Conservation (phyloP, 1,139 yeast species). For the Suhomyces bribrorum region DNA sequence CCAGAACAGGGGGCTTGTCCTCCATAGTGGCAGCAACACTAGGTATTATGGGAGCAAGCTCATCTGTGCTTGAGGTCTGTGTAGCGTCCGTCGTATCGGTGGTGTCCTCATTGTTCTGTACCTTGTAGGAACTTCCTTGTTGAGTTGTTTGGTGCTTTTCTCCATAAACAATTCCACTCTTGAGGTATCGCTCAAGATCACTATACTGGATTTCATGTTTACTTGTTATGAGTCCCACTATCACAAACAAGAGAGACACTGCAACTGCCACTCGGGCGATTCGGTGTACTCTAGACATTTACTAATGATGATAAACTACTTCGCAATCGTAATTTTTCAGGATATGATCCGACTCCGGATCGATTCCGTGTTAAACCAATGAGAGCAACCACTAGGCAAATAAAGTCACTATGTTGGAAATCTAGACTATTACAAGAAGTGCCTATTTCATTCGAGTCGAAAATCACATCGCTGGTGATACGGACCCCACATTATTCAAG, state of each 20-base stretch:
- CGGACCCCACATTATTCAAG: too few relatives aligned
- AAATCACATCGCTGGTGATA: too few relatives aligned
- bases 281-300: background rate
- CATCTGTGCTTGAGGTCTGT: too few relatives aligned
- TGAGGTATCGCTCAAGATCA: background rate
- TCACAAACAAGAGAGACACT: background rate
- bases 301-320: too few relatives aligned
- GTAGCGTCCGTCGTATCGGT: too few relatives aligned
- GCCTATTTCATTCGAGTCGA: too few relatives aligned
- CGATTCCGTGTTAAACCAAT: constrained; percentile 96
- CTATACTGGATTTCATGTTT: background rate
- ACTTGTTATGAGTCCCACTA: background rate
- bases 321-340: background rate
- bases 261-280: background rate
- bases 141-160: background rate
- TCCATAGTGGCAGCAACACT: constrained; percentile 19
- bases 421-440: too few relatives aligned
- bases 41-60: background rate
- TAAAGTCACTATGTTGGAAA: too few relatives aligned
- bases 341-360: constrained; percentile 70
- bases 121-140: too few relatives aligned
- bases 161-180: background rate
- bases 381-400: too few relatives aligned
- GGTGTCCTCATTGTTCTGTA: too few relatives aligned
- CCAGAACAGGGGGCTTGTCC: constrained; percentile 19